phyloP scores from a whole-genome alignment of 208 protist species.

The Herpetomonas tarakana region DNA sequence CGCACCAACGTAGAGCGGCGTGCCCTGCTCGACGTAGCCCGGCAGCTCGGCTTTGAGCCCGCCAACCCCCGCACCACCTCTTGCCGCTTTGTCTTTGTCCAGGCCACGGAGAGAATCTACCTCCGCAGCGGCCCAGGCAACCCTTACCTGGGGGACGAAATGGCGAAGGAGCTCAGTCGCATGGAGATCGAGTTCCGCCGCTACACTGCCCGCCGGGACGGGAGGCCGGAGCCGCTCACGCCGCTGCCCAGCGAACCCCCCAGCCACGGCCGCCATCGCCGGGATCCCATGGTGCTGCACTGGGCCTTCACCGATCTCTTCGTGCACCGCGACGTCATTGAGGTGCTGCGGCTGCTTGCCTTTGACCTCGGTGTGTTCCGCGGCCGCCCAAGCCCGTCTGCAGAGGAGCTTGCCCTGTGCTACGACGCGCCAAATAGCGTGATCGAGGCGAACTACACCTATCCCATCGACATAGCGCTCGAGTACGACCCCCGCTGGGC shows the following conservation, averaged over 20 bases:
- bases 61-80: slow-evolving; percentile 2
- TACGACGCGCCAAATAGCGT: background rate
- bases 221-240: background rate
- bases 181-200: background rate
- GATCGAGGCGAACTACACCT: slow-evolving; percentile 13
- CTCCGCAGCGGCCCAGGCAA: slow-evolving; percentile 15
- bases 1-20: background rate
- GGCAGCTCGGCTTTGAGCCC: slow-evolving; percentile 1
- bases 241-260: background rate
- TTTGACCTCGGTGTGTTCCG: slow-evolving; percentile 22
- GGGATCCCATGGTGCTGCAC: slow-evolving; percentile 2
- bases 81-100: slow-evolving; percentile 14
- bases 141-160: slow-evolving; percentile 6
- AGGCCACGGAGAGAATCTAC: slow-evolving; percentile 9
- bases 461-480: slow-evolving; percentile 18
- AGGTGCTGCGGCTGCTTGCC: slow-evolving; percentile 19
- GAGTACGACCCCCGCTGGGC: slow-evolving; percentile 16
- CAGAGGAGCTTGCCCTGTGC: background rate
- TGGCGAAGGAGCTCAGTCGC: slow-evolving; percentile 8
- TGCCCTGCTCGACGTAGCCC: slow-evolving; percentile 11
- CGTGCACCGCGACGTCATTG: slow-evolving; percentile 17
- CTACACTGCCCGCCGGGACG: background rate
- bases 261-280: background rate
- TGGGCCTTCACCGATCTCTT: slow-evolving; percentile 23
- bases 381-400: slow-evolving; percentile 5